These are phyloP conservation scores for Pseudogymnoascus sp. DNA, from an alignment of 2,329 filamentous ascomycete species.

Conservation along the genomic window DNA sequence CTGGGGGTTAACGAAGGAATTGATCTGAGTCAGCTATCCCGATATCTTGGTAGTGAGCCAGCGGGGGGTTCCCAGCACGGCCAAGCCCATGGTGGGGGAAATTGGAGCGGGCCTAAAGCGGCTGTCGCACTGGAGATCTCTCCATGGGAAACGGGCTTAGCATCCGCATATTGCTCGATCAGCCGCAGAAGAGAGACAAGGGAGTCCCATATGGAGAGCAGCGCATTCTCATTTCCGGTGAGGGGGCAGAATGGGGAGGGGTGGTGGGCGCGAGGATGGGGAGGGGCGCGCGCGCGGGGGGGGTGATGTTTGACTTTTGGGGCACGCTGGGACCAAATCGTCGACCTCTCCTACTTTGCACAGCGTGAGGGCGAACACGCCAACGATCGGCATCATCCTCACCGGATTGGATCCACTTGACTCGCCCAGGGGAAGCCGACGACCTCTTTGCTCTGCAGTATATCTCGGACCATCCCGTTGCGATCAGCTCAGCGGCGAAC, in stretches of 20 bases:
- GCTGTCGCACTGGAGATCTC: constrained; percentile 7
- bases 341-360: not conserved
- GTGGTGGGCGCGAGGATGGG: not conserved
- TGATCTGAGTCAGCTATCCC: constrained; percentile 8
- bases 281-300: not conserved
- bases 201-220: constrained; percentile 7
- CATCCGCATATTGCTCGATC: constrained; percentile 8
- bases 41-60: constrained; percentile 8
- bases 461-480: not conserved
- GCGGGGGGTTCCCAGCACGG: not conserved
- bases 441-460: not conserved
- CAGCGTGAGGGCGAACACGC: not conserved
- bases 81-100: constrained; percentile 7
- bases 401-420: not conserved
- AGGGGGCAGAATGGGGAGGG: not conserved
- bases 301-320: not conserved
- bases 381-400: not conserved
- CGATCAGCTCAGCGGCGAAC: not conserved
- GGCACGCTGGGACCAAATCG: not conserved
- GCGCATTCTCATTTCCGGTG: constrained; percentile 7
- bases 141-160: constrained; percentile 7
- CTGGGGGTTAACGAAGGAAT: not conserved
- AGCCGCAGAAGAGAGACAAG: constrained; percentile 6
- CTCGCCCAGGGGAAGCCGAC: not conserved
- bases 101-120: not conserved